Evolutionary conservation across 208 protist genomes (phyloP).

Genomic region (Trypanosoma rangeli): DNA sequence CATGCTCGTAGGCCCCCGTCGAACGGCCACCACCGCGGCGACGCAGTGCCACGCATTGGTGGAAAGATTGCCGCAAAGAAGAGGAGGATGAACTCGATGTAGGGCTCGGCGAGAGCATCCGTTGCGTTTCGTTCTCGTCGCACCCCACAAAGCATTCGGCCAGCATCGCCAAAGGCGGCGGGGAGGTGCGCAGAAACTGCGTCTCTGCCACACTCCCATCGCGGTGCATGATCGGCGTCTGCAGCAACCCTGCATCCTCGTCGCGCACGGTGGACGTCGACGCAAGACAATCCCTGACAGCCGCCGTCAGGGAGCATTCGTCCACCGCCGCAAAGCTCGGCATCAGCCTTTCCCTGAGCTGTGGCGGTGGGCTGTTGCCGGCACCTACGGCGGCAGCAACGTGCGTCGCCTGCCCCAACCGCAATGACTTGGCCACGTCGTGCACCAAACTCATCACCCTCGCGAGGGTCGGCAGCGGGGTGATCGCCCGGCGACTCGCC

Average conservation of each 20-base stretch:
- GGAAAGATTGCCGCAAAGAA: not conserved
- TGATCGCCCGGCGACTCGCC: constrained; percentile 23
- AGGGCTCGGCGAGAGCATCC: not conserved
- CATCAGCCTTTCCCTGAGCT: not conserved
- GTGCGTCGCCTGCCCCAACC: not conserved
- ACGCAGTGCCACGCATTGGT: not conserved
- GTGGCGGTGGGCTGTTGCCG: not conserved
- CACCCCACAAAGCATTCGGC: not conserved
- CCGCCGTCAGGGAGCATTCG: not conserved
- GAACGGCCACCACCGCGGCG: not conserved
- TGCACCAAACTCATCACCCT: constrained; percentile 42
- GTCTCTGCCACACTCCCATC: not conserved
- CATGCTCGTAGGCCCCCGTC: not conserved
- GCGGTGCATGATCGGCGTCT: not conserved
- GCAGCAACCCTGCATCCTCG: not conserved
- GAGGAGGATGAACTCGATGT: not conserved
- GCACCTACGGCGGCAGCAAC: not conserved
- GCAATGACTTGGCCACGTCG: constrained; percentile 31
- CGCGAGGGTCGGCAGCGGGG: constrained; percentile 51
- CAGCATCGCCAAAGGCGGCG: not conserved
- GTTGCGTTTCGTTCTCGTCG: constrained; percentile 10
- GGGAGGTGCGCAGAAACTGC: constrained; percentile 15
- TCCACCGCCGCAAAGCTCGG: not conserved
- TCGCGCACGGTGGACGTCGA: not conserved
- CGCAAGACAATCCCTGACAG: not conserved